phyloP scores from a whole-genome alignment of 2,329 filamentous ascomycete genomes.

The Periconia sp. region DNA sequence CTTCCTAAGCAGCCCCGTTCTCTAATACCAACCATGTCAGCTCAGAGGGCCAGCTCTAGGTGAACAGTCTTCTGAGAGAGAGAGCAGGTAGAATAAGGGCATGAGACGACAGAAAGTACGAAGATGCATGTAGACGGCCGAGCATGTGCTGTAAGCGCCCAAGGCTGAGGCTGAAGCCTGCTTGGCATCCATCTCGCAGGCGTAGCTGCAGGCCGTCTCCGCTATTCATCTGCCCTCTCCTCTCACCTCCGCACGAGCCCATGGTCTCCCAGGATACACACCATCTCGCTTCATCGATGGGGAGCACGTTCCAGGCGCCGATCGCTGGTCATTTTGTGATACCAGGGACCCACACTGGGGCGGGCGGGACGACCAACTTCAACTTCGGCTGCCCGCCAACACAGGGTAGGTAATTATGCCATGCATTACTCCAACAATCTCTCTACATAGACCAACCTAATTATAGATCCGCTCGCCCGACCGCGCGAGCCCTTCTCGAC shows the following conservation, averaged over 20 bases:
- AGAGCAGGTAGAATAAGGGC: slow-evolving; percentile 4
- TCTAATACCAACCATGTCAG: too few species aligned
- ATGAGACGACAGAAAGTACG: slow-evolving; percentile 4
- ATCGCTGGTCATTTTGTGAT: slow-evolving; percentile 10
- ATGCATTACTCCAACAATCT: too few species aligned
- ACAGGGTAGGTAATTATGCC: slow-evolving; percentile 6
- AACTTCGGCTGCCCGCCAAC: slow-evolving; percentile 7
- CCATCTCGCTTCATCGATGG: slow-evolving; percentile 5
- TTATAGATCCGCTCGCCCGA: too few species aligned
- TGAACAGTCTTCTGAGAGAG: background rate
- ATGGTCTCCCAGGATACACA: slow-evolving; percentile 2
- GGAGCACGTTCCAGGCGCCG: background rate
- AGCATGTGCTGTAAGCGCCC: slow-evolving; percentile 6
- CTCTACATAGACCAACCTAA: too few species aligned
- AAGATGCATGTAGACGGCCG: slow-evolving; percentile 5
- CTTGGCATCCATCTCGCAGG: slow-evolving; percentile 1
- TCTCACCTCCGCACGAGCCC: slow-evolving; percentile 1
- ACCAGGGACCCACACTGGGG: slow-evolving; percentile 6
- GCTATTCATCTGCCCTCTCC: background rate
- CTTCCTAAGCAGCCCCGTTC: too few species aligned
- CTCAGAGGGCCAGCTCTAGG: slow-evolving; percentile 1
- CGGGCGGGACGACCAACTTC: slow-evolving; percentile 10
- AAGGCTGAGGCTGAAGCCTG: slow-evolving; percentile 8
- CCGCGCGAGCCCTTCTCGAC: slow-evolving; percentile 21
- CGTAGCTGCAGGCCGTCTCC: slow-evolving; percentile 2